Percentiles rank a stretch among this genome's conserved stretches.
These are phyloP conservation scores for Solanum peruvianum DNA, from an alignment of 257 asterid species.

Conservation along the genomic window DNA sequence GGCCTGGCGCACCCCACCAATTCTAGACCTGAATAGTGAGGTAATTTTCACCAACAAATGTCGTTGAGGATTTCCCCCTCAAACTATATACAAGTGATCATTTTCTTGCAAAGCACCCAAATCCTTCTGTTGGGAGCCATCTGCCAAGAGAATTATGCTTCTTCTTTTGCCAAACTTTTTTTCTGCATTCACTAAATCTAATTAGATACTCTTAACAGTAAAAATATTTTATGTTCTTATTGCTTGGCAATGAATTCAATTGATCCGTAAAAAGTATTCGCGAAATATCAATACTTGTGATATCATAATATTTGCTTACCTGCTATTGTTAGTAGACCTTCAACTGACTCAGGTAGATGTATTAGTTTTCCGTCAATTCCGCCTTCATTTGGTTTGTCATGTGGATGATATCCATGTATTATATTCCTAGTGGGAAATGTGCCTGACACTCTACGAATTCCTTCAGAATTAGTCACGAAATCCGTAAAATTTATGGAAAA, in stretches of 20 bases:
- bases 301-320: slow-evolving; percentile 26
- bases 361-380: slow-evolving; percentile 55
- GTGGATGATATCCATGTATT: slow-evolving; percentile 86
- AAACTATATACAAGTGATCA: slow-evolving; percentile 66
- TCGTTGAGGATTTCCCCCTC: slow-evolving; percentile 1
- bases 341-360: slow-evolving; percentile 71
- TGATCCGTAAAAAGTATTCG: not conserved
- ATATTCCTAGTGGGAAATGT: slow-evolving; percentile 45
- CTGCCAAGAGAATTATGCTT: slow-evolving; percentile 45
- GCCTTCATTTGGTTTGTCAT: slow-evolving; percentile 36
- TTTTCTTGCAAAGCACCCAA: slow-evolving; percentile 58
- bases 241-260: not conserved
- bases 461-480: slow-evolving; percentile 20
- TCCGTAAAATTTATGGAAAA: not conserved
- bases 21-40: too few species aligned
- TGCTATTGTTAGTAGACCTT: slow-evolving; percentile 58
- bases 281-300: not conserved
- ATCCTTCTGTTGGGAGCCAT: slow-evolving; percentile 71
- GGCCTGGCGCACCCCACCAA: too few species aligned
- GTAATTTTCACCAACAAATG: too few species aligned
- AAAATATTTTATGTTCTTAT: not conserved
- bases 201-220: not conserved
- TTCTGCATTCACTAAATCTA: slow-evolving; percentile 33
- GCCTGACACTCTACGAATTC: slow-evolving; percentile 18
- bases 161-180: slow-evolving; percentile 58